Base-by-base conservation (phyloP, 2,329 filamentous ascomycete species). In the Cercospora sojina region DNA sequence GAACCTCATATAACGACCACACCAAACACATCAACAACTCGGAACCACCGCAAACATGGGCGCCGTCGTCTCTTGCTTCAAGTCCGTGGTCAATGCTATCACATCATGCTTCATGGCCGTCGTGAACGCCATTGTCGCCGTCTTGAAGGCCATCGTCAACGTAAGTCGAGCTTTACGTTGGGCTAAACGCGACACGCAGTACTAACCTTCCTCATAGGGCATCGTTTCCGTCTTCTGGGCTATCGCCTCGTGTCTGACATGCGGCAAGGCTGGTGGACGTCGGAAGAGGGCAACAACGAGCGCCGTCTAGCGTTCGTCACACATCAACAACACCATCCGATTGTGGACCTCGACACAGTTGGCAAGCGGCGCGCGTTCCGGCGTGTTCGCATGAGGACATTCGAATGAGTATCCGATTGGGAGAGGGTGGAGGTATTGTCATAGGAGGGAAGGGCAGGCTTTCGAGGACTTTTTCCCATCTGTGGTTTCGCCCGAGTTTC, bases 11-110 rank as follows among this genome's bases (percentile, higher is more conserved):
- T 29, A 4, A 53, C 20, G 23, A 53, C 47, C 20, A 41, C 56
- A 64, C 35, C 60, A 32, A 38, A 47, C 35, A 35, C 20, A 56
- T 35, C 51, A 16, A 62, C 53, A 38, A 47, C 43, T 59, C 35
- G 13, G 32, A 10, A 61, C 31, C 49, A 61, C 57, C 59, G 27
- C 65, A 41, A 51, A 25, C 25, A 59, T 95, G 91, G 91, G 91
- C 82, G 91, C 90, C 80, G 88, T 95, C 76, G 84, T 92, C 29
- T 58, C 31, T 56, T 59, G 58, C 57, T 79, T 82, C 73, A 71
- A 79, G 64, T 72, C 76, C 67, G 71, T 82, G 72, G 78, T 83
- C 75, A 76, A 78, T 65, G 80, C 80, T 53, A 82, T 83, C 71
- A 81, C 80, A 68, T 75, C 77, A 67, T 79, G 77, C 62, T 70